A percentile compares a stretch with the other conserved stretches of the same genome.
Conservation (phyloP, 2,329 filamentous ascomycete genomes). For the Exophiala dermatitidis region DNA sequence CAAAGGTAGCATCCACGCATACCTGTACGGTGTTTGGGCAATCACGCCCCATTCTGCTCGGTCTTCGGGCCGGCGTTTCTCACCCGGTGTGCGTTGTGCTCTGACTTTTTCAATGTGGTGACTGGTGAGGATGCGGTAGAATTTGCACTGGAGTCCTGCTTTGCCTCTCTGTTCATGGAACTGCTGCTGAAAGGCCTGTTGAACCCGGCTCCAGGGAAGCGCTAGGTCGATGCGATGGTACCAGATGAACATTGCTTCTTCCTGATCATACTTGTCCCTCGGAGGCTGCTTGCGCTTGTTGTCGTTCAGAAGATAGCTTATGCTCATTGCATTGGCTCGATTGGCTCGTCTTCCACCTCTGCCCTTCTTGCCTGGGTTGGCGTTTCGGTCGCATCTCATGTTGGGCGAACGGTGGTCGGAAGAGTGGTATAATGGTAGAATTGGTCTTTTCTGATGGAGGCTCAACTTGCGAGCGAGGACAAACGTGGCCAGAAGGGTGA, state of each 20-base stretch:
- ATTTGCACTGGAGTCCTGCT: constrained; percentile 45
- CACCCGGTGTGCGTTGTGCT: constrained; percentile 31
- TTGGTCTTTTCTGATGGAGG: not conserved
- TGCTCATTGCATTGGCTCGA: not conserved
- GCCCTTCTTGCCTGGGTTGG: not conserved
- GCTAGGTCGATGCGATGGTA: not conserved
- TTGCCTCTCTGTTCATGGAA: constrained; percentile 38
- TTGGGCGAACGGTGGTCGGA: not conserved
- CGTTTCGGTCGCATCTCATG: not conserved
- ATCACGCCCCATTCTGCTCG: constrained; percentile 36
- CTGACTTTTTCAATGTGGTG: constrained; percentile 41
- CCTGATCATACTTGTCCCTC: not conserved
- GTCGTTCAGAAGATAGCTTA: not conserved
- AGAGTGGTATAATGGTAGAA: not conserved
- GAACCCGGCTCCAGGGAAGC: constrained; percentile 39
- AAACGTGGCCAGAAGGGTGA: not conserved
- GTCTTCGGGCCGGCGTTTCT: constrained; percentile 13
- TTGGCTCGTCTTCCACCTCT: not conserved
- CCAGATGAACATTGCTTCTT: constrained; percentile 1
- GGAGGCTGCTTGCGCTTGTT: not conserved
- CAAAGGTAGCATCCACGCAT: constrained; percentile 11
- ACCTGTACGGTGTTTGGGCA: constrained; percentile 36
- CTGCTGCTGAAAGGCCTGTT: constrained; percentile 38
- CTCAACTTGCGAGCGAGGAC: not conserved
- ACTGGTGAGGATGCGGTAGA: constrained; percentile 43